Conservation (phyloP, 768 basidiomycete genomes). For the Agrocybe chaxingu region DNA sequence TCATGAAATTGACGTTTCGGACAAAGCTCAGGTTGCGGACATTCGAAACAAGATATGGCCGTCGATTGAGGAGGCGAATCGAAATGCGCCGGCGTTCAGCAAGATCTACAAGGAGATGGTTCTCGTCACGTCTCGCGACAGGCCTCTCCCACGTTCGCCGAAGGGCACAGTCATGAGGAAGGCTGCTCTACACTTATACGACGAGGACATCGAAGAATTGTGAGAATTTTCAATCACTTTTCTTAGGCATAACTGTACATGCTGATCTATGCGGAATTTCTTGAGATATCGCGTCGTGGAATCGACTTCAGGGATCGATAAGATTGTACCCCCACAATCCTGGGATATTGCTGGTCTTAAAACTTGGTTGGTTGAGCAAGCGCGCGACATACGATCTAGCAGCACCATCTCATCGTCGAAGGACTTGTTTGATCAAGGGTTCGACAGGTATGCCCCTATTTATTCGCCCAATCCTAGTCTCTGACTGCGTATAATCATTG, state of each 20-base stretch:
- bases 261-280: background rate
- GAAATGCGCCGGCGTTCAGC: conserved; percentile 34
- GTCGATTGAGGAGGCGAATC: conserved; percentile 40
- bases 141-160: conserved; percentile 40
- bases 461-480: background rate
- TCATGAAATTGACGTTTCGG: conserved; percentile 25
- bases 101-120: conserved; percentile 54
- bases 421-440: conserved; percentile 26
- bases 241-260: background rate
- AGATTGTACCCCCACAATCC: conserved; percentile 1
- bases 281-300: conserved; percentile 8
- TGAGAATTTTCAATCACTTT: background rate
- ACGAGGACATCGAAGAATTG: conserved; percentile 33
- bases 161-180: conserved; percentile 46
- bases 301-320: conserved; percentile 3
- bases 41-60: conserved; percentile 34
- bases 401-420: conserved; percentile 11
- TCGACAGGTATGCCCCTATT: conserved; percentile 20
- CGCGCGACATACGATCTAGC: conserved; percentile 23
- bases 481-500: background rate
- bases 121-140: conserved; percentile 33
- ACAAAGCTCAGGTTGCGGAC: conserved; percentile 21
- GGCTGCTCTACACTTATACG: conserved; percentile 34
- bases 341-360: conserved; percentile 8
- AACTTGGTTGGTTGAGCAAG: conserved; percentile 20